Conservation (phyloP, 2,329 filamentous ascomycete genomes). For the Lecanicillium sp. region DNA sequence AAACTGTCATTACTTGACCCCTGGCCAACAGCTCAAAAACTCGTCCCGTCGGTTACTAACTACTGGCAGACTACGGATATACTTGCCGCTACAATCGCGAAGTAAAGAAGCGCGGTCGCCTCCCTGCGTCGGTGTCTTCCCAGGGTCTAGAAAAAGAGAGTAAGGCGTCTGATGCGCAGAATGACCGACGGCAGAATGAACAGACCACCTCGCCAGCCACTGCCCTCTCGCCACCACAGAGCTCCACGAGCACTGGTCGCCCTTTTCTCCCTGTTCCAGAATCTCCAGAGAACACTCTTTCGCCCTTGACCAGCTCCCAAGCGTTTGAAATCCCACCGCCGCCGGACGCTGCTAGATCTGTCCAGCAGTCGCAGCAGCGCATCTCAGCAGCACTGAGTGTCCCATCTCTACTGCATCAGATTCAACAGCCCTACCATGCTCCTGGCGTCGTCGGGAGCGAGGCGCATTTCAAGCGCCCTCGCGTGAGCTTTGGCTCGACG, state of each 20-base stretch:
- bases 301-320: conserved; percentile 4
- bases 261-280: neutral
- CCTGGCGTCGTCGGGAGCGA: no score
- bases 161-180: no score
- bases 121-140: conserved; percentile 16
- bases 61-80: conserved; percentile 26
- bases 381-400: conserved; percentile 13
- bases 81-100: conserved; percentile 28
- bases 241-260: neutral
- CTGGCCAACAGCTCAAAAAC: neutral
- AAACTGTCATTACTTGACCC: no score
- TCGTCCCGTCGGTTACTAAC: neutral
- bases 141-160: neutral
- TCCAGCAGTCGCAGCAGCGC: conserved; percentile 7
- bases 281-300: neutral
- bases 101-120: conserved; percentile 28
- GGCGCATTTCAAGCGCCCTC: neutral
- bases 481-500: neutral
- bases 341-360: conserved; percentile 1
- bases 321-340: conserved; percentile 1
- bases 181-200: no score
- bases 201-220: neutral
- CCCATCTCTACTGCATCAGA: conserved; percentile 15
- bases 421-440: conserved; percentile 6
- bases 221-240: conserved; percentile 2